Evolutionary conservation across 2,329 filamentous ascomycete species (phyloP).

Genomic region (Scedosporium apiospermum): DNA sequence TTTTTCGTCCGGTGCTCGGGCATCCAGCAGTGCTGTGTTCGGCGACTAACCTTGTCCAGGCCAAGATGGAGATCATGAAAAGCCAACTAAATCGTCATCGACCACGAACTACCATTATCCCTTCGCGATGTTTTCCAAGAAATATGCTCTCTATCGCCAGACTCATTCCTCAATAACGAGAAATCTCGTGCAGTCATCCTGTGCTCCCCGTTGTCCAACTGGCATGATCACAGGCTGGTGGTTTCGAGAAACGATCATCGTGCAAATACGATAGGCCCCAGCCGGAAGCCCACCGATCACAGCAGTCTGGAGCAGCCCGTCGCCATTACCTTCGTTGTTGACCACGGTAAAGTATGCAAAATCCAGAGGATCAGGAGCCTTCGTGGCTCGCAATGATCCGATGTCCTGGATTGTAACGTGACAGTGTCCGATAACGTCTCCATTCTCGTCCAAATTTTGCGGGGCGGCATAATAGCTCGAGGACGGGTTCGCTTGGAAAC

Average conservation of each 20-base stretch:
- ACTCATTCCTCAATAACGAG: slow-evolving; percentile 19
- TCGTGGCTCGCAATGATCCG: slow-evolving; percentile 23
- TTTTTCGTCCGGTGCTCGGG: too few species aligned
- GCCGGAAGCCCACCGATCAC: slow-evolving; percentile 35
- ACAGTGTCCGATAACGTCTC: slow-evolving; percentile 32
- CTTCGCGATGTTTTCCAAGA: too few species aligned
- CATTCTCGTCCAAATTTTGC: slow-evolving; percentile 34
- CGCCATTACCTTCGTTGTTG: slow-evolving; percentile 38
- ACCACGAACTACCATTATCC: too few species aligned
- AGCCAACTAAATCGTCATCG: too few species aligned
- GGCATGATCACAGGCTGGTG: slow-evolving; percentile 51
- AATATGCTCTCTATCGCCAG: background rate
- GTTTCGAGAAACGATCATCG: slow-evolving; percentile 38
- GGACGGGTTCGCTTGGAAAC: slow-evolving; percentile 43
- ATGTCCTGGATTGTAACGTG: slow-evolving; percentile 44
- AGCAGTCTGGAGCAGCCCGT: slow-evolving; percentile 31
- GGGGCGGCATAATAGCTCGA: slow-evolving; percentile 46
- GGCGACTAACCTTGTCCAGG: too few species aligned
- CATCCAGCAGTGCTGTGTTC: too few species aligned
- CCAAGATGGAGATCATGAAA: too few species aligned
- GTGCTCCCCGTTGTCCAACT: slow-evolving; percentile 40
- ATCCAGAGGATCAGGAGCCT: slow-evolving; percentile 21
- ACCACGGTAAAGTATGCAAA: slow-evolving; percentile 52
- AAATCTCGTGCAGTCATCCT: slow-evolving; percentile 44
- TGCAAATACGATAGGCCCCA: slow-evolving; percentile 41